These are phyloP conservation scores for Chrysoporthe puriensis DNA, from an alignment of 2,329 filamentous ascomycete species.

Conservation along the genomic window DNA sequence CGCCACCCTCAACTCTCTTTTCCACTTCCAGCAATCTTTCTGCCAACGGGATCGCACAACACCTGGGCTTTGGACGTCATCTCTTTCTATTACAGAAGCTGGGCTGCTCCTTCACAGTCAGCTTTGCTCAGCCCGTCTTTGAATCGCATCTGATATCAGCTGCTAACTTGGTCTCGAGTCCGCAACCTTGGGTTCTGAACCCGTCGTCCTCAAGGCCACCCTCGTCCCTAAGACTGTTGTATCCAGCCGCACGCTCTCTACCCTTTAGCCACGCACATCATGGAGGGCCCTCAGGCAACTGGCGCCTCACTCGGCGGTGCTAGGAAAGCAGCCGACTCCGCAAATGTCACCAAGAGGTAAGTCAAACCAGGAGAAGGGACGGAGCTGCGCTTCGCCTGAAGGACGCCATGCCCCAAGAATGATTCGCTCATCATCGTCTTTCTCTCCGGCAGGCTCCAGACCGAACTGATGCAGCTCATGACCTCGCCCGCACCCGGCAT, in stretches of 20 bases:
- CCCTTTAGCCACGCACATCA: conserved; percentile 37
- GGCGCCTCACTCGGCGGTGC: conserved; percentile 62
- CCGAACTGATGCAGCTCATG: conserved; percentile 98
- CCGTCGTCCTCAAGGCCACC: not conserved
- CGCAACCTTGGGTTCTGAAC: no score
- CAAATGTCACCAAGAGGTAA: conserved; percentile 79
- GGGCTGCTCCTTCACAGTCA: conserved; percentile 13
- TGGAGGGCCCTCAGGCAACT: conserved; percentile 64
- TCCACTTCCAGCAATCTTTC: conserved; percentile 4
- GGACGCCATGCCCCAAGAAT: not conserved
- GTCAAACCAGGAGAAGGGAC: conserved; percentile 26
- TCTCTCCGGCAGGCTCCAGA: conserved; percentile 72
- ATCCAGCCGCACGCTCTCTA: not conserved
- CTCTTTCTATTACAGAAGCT: conserved; percentile 12
- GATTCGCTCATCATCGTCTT: not conserved
- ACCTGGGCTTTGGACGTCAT: not conserved
- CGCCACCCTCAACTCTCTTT: not conserved
- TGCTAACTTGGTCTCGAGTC: not conserved
- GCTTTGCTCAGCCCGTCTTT: conserved; percentile 10
- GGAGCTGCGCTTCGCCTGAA: not conserved
- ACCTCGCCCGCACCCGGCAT: conserved; percentile 90
- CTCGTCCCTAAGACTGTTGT: not conserved
- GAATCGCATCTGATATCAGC: not conserved
- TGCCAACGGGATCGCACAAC: conserved; percentile 8
- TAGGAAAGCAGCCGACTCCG: conserved; percentile 63